A percentile compares a stretch with the other conserved stretches of the same genome.
phyloP scores from a whole-genome alignment of 169 alveolate genomes.

The Plasmodium vivax region DNA sequence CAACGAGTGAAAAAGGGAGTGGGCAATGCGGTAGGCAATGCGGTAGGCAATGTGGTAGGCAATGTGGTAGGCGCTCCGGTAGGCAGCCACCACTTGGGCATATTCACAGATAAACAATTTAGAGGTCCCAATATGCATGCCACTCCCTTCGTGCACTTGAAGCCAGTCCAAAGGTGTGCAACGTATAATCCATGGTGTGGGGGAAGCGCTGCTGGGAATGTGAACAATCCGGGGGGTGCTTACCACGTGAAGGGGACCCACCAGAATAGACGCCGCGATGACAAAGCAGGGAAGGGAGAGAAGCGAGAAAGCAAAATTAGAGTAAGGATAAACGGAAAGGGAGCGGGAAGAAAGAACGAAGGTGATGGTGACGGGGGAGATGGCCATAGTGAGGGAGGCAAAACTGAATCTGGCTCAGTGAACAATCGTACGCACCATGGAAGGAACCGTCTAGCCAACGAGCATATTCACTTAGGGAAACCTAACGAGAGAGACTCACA shows the following conservation, averaged over 20 bases:
- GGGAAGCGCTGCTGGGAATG: neutral
- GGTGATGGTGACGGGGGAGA: neutral
- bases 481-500: neutral
- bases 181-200: neutral
- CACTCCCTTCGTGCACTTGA: neutral
- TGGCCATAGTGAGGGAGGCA: neutral
- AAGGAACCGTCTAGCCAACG: neutral
- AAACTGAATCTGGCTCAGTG: neutral
- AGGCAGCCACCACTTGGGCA: neutral
- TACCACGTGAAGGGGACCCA: neutral
- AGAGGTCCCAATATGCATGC: neutral
- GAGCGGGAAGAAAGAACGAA: neutral
- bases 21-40: neutral
- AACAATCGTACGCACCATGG: neutral
- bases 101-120: neutral
- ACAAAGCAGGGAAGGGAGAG: neutral
- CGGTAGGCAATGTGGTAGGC: neutral
- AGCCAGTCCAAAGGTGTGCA: neutral
- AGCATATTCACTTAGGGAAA: neutral
- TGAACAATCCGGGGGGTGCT: neutral
- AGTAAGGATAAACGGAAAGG: neutral
- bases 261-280: neutral
- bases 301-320: neutral
- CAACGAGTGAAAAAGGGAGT: neutral
- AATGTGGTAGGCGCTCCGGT: neutral